Base-by-base conservation (phyloP, 2,329 filamentous ascomycete species). In the Lasiodiplodia sp. region DNA sequence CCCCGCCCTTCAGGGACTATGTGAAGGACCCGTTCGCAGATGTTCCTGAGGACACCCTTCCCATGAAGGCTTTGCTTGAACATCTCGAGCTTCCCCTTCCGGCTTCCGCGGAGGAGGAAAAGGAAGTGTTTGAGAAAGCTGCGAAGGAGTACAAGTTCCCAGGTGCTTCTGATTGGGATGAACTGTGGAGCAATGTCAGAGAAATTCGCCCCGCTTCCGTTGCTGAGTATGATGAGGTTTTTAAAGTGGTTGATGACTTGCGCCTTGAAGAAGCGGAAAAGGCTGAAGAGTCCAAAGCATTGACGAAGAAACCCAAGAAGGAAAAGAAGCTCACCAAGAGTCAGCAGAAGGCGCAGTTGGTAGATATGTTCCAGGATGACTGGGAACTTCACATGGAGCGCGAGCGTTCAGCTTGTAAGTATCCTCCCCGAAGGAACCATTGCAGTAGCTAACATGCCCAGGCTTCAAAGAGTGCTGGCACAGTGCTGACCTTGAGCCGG, bases 401-500 rank as follows among this genome's bases (percentile, higher is more conserved):
- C 28, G 75, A 80, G 60, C 78, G 78, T 67, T 75, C 77, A 14
- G 79, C 74, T 75, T 73, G 76, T 78, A 73, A 68, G 73, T 69
- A 3, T 1, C n/a, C 49, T 10, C 34, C 3, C 14, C 10, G 8
- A 3, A 18, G 11, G 8, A 10, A 2, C 2, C 1, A 4, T 4
- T 3, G 12, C 6, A 21, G n/a, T 12, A 18, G 18, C 56, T 64
- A 23, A 68, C 25, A 10, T 16, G 25, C 49, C 4, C 28, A 79
- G 75, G 74, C 8, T 82, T 83, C 73, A 82, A 85, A 63, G 75
- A 83, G 57, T 75, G 76, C 34, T 85, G 83, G 75, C 83, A 85
- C 68, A 74, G 77, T 5, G 82, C 77, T 5, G 83, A 85, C 56
- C 71, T 83, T 1, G 80, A 83, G 58, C 79, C 81, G 0, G 76